Base-by-base conservation (phyloP, 495 filamentous ascomycete species). In the Chaetomium tenue region DNA sequence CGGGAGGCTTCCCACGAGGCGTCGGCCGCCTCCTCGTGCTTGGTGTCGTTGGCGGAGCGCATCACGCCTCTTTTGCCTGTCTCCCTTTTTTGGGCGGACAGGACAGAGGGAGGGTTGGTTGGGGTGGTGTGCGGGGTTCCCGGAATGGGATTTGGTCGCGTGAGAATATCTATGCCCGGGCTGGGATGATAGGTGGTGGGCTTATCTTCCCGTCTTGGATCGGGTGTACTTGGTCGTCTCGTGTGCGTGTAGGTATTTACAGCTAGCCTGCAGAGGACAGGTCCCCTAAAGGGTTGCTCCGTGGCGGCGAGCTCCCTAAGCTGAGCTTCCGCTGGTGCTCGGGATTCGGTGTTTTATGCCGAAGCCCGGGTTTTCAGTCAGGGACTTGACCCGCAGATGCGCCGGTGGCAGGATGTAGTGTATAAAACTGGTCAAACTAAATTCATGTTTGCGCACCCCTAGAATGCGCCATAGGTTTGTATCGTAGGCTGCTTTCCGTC, bases 1-100 rank as follows among this genome's bases (percentile, higher is more conserved):
- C 82, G 82, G 16, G 77, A 75, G 39, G 86, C 88, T 69, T 85
- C 85, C 80, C 83, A 85, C 18, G 84, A 83, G 62, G 88, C 88
- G 51, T 77, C 75, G 69, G 79, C 80, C 15, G 82, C 77, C 66
- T 91, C 88, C 7, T 80, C 79, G 68, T 83, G 80, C n/a, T 80
- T 82, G 53, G 67, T 61, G 42, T 71, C 71, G 65, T 76, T 78
- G 64, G 68, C 63, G 63, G 77, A 66, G 65, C 72, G 74, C 75
- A 78, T 79, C 42, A 28, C 9, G 25, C 42, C 37, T 47, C 28
- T 30, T 30, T 2, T 30, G 3, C 8, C 18, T 4, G 1, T 26
- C 8, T 37, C 33, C 33, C 33, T 8, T 37, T 37, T 37, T 37
- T 37, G 5, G 11, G 5, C 1, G 33, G 9, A 8, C 5, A 25